A percentile compares a stretch with the other conserved stretches of the same genome.
phyloP scores from a whole-genome alignment of 805 yeast species.

The Starmera quercuum region DNA sequence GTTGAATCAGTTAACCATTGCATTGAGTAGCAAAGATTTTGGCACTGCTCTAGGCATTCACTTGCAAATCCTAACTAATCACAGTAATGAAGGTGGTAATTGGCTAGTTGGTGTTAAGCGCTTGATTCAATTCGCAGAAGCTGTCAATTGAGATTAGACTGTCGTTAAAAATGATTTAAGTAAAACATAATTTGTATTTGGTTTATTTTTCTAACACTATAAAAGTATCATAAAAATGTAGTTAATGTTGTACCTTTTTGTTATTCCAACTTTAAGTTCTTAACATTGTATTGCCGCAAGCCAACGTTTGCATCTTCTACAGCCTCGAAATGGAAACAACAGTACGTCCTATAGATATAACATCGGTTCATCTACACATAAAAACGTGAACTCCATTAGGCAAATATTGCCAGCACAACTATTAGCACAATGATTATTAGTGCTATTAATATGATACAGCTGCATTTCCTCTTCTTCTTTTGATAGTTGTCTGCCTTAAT shows the following conservation, averaged over 20 bases:
- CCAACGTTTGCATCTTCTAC: too few species aligned
- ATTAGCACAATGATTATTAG: slow-evolving; percentile 52
- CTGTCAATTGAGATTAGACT: too few species aligned
- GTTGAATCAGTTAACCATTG: slow-evolving; percentile 41
- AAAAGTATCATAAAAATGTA: too few species aligned
- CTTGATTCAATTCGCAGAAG: slow-evolving; percentile 64
- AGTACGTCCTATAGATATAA: too few species aligned
- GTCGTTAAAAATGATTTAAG: too few species aligned
- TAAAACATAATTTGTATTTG: too few species aligned
- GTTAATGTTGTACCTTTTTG: too few species aligned
- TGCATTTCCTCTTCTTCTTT: slow-evolving; percentile 61
- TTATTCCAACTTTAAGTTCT: too few species aligned
- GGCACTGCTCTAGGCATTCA: slow-evolving; percentile 49
- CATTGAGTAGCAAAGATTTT: slow-evolving; percentile 48
- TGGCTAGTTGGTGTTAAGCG: slow-evolving; percentile 94
- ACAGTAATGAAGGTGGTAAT: slow-evolving; percentile 70
- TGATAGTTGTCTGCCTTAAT: slow-evolving; percentile 72
- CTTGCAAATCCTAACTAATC: slow-evolving; percentile 52
- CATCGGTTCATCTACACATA: not conserved
- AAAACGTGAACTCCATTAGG: not conserved
- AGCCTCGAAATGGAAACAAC: too few species aligned
- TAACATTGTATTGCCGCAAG: too few species aligned
- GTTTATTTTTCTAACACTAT: too few species aligned
- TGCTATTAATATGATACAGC: slow-evolving; percentile 55
- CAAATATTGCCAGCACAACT: slow-evolving; percentile 42